Conservation (phyloP, 176 grass and related monocot species). For the Thalia dealbata region DNA sequence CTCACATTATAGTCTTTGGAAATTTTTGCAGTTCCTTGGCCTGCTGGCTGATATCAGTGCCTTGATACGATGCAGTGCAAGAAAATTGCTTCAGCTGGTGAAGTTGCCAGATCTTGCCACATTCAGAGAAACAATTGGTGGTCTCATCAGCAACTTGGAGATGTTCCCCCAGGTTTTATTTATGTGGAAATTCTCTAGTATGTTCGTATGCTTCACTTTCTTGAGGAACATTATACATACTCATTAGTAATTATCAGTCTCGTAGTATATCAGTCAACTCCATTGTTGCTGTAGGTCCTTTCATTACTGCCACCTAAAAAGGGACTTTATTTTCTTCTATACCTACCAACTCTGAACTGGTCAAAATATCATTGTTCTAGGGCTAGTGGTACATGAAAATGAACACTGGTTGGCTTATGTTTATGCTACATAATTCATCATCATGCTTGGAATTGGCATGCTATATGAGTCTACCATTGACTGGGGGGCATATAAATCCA, state of each 20-base stretch:
- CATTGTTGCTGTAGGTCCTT: background rate
- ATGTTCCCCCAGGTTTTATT: conserved; percentile 66
- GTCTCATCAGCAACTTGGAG: conserved; percentile 58
- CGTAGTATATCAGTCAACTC: background rate
- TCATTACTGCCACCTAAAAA: conserved; percentile 1
- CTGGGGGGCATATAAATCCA: too few species aligned
- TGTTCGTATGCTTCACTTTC: background rate
- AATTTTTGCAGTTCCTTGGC: conserved; percentile 58
- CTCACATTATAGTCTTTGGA: background rate
- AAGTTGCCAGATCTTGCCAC: conserved; percentile 63
- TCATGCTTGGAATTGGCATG: too few species aligned
- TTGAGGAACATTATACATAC: background rate
- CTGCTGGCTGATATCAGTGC: conserved; percentile 56
- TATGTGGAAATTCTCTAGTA: background rate
- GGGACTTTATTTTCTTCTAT: background rate
- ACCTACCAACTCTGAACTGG: background rate
- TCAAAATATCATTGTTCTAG: background rate
- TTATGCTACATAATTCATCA: too few species aligned
- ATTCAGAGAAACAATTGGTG: conserved; percentile 63
- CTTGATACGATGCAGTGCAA: conserved; percentile 37
- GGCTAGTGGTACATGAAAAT: too few species aligned
- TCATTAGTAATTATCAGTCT: background rate
- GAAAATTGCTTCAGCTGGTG: conserved; percentile 49
- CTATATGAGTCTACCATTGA: too few species aligned
- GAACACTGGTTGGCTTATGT: too few species aligned